A percentile compares a stretch with the other conserved stretches of the same genome.
phyloP scores from a whole-genome alignment of 2,329 filamentous ascomycete genomes.

The Trichothecium roseum region DNA sequence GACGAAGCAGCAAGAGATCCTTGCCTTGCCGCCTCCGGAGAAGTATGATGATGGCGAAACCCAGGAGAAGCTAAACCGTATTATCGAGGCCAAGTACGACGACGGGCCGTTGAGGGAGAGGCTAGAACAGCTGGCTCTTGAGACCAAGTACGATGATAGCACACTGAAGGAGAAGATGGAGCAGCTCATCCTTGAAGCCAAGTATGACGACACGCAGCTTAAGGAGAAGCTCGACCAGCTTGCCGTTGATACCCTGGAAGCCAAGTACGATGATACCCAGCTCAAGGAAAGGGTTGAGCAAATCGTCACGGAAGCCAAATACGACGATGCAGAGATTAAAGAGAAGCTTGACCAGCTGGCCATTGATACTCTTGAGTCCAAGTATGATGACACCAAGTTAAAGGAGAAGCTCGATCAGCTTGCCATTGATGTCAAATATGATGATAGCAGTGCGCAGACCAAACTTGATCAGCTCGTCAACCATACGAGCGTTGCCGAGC shows the following conservation, averaged over 20 bases:
- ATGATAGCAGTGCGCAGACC: constrained; percentile 28
- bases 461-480: constrained; percentile 42
- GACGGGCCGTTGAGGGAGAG: constrained; percentile 13
- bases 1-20: constrained; percentile 41
- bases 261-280: constrained; percentile 19
- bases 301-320: constrained; percentile 27
- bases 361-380: constrained; percentile 15
- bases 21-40: constrained; percentile 39
- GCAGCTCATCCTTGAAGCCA: constrained; percentile 31
- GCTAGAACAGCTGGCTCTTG: constrained; percentile 21
- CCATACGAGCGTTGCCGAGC: constrained; percentile 54
- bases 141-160: constrained; percentile 21
- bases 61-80: constrained; percentile 39
- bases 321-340: constrained; percentile 36
- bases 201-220: constrained; percentile 42
- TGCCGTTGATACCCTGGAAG: constrained; percentile 9
- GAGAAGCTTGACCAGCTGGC: constrained; percentile 42
- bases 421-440: constrained; percentile 44
- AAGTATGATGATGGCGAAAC: constrained; percentile 45
- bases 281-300: constrained; percentile 19
- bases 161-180: constrained; percentile 15
- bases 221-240: constrained; percentile 31
- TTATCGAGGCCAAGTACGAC: constrained; percentile 18
- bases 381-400: constrained; percentile 17
- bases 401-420: constrained; percentile 18